Evolutionary conservation across 208 protist genomes (phyloP).

Genomic region (Trypanosoma conorhini): DNA sequence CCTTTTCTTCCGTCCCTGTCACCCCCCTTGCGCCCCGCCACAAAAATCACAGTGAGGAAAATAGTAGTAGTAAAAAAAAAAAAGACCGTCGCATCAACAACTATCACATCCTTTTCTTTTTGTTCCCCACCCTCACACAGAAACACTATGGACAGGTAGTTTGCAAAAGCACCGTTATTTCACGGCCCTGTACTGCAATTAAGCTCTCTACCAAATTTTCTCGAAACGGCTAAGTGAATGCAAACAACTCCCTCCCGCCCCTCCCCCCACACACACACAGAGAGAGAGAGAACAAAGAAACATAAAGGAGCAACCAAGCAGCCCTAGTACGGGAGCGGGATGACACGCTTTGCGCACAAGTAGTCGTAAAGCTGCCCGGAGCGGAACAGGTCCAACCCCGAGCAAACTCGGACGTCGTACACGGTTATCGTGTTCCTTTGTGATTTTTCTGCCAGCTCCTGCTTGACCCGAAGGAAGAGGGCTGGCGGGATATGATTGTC

Average conservation of each 20-base stretch:
- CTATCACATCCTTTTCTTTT: too few relatives aligned
- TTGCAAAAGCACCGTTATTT: too few relatives aligned
- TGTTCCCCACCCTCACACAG: too few relatives aligned
- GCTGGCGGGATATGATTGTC: slow-evolving; percentile 86
- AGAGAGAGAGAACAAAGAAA: neutral
- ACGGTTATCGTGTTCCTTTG: slow-evolving; percentile 69
- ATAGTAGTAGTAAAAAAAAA: too few relatives aligned
- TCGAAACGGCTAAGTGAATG: too few relatives aligned
- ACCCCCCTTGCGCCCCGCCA: too few relatives aligned
- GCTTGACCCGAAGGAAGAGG: slow-evolving; percentile 85
- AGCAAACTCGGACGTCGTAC: slow-evolving; percentile 85
- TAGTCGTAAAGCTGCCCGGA: slow-evolving; percentile 78
- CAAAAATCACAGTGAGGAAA: too few relatives aligned
- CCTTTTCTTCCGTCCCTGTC: too few relatives aligned
- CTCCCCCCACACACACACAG: neutral
- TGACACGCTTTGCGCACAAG: slow-evolving; percentile 57
- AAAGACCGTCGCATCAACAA: too few relatives aligned
- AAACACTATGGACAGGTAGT: too few relatives aligned
- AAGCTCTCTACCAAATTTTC: too few relatives aligned
- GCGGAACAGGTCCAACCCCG: slow-evolving; percentile 78
- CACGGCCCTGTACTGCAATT: neutral
- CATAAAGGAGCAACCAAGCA: neutral
- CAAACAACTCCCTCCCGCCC: neutral
- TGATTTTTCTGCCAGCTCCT: slow-evolving; percentile 79
- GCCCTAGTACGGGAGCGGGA: slow-evolving; percentile 34